Conservation (phyloP, 2,329 filamentous ascomycete species). For the Talaromyces sp. region DNA sequence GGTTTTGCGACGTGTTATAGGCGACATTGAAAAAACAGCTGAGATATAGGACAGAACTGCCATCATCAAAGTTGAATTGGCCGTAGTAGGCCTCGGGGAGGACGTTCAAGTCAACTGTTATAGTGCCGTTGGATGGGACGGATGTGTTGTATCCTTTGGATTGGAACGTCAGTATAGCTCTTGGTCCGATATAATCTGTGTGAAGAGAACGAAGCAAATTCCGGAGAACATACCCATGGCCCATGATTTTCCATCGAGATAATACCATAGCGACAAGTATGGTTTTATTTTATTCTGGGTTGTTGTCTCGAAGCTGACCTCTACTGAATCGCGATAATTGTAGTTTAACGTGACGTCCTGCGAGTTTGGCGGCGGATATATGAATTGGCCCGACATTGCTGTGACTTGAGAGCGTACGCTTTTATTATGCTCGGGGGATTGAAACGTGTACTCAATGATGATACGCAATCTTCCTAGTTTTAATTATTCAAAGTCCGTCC, state of each 20-base stretch:
- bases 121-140: conserved; percentile 12
- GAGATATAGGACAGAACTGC: conserved; percentile 2
- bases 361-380: conserved; percentile 12
- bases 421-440: not conserved
- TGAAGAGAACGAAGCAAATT: not conserved
- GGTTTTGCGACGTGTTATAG: not conserved
- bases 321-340: conserved; percentile 12
- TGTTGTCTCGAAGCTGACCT: conserved; percentile 12
- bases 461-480: too few relatives aligned
- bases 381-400: conserved; percentile 10
- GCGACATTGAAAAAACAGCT: conserved; percentile 12
- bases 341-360: not conserved
- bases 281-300: not conserved
- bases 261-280: conserved; percentile 13
- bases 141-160: conserved; percentile 15
- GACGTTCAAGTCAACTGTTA: conserved; percentile 11
- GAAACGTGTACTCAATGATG: not conserved
- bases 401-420: not conserved
- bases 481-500: not conserved
- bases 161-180: not conserved
- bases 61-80: conserved; percentile 13
- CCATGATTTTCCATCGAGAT: conserved; percentile 11
- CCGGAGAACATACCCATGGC: not conserved
- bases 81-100: conserved; percentile 7
- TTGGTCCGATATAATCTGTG: not conserved